A percentile compares a stretch with the other conserved stretches of the same genome.
Evolutionary conservation across 192 early-diverging fungal genomes (phyloP).

Genomic region (Mortierella antarctica): DNA sequence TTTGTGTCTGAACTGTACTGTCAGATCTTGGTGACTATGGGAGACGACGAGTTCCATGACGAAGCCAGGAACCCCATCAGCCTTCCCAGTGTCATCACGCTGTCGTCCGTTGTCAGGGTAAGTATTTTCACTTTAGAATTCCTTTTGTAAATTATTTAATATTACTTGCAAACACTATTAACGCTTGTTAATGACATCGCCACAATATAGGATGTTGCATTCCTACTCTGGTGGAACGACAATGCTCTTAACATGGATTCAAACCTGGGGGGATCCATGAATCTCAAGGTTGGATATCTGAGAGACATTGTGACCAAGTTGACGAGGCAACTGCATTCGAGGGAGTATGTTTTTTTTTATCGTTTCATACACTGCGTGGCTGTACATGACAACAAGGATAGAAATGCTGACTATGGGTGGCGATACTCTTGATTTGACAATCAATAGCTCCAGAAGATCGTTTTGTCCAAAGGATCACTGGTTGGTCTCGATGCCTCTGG

Average conservation of each 20-base stretch:
- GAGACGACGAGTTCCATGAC: constrained; percentile 89
- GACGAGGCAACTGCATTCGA: constrained; percentile 78
- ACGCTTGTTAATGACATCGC: too few species aligned
- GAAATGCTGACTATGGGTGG: too few species aligned
- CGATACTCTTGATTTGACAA: not conserved
- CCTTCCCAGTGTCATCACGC: constrained; percentile 62
- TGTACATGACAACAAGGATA: not conserved
- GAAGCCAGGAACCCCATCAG: constrained; percentile 61
- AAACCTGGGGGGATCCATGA: constrained; percentile 23
- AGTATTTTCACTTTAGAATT: not conserved
- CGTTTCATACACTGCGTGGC: not conserved
- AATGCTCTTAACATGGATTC: constrained; percentile 52
- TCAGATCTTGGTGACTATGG: constrained; percentile 78
- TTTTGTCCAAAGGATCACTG: constrained; percentile 78
- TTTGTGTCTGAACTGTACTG: constrained; percentile 81
- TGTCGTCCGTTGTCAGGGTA: constrained; percentile 69
- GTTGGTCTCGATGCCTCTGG: constrained; percentile 68
- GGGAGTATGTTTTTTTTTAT: constrained; percentile 65
- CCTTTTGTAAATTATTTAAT: constrained; percentile 10
- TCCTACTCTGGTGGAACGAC: constrained; percentile 79
- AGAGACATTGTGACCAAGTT: constrained; percentile 71
- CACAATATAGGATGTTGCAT: constrained; percentile 70
- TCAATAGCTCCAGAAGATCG: constrained; percentile 66
- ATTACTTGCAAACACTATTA: too few species aligned
- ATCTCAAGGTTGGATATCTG: constrained; percentile 64